Percentiles rank a stretch among this genome's conserved stretches.
These are phyloP conservation scores for Panicum hallii DNA, from an alignment of 202 grass and related monocot genomes.

Conservation along the genomic window DNA sequence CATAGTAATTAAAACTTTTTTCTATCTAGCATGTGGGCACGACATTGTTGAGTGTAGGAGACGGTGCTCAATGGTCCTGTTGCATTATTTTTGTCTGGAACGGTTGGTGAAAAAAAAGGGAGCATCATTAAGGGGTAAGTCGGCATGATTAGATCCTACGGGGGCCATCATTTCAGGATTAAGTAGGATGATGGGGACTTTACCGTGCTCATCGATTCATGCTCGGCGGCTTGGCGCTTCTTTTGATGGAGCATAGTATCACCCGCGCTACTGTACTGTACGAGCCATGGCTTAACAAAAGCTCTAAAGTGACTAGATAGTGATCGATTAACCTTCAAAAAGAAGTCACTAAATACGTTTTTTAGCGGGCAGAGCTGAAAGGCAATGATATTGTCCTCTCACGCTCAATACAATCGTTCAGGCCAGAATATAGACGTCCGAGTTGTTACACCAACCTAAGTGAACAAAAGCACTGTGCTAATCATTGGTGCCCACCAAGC, in stretches of 20 bases:
- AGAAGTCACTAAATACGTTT: not conserved
- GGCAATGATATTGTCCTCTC: not conserved
- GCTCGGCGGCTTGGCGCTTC: not conserved
- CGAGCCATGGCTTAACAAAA: constrained; percentile 18
- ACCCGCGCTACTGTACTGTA: not conserved
- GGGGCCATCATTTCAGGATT: constrained; percentile 43
- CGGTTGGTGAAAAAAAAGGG: not conserved
- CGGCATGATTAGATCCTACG: constrained; percentile 31
- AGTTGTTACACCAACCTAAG: not conserved
- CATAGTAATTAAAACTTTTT: not conserved
- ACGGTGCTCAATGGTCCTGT: not conserved
- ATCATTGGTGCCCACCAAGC: constrained; percentile 26
- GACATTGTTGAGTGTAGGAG: constrained; percentile 19
- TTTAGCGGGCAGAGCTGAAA: not conserved
- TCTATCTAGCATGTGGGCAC: not conserved
- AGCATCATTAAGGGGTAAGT: not conserved
- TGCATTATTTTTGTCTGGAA: not conserved
- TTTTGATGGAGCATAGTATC: constrained; percentile 38
- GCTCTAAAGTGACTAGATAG: constrained; percentile 4
- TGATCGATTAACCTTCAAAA: not conserved
- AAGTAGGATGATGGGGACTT: constrained; percentile 28
- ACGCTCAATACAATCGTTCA: not conserved
- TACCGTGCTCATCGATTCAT: not conserved
- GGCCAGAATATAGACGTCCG: not conserved
- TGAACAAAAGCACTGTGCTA: constrained; percentile 33